Base-by-base conservation (phyloP, 306 rosid species). In the Ormosia emarginata region DNA sequence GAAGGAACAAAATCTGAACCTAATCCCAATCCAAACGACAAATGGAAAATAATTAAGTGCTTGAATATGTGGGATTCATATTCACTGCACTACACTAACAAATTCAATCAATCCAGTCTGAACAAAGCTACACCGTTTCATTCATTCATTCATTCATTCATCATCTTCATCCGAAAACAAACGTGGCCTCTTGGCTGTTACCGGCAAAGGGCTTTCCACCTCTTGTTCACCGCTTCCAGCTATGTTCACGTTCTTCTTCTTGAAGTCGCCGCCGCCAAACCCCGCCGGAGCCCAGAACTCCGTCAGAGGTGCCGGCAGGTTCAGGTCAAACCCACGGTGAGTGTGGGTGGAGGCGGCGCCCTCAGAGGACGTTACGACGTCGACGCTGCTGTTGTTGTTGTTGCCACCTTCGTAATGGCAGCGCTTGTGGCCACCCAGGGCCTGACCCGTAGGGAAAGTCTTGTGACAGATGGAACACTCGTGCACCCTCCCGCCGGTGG, bases 381-480 rank as follows among this genome's bases (percentile, higher is more conserved):
- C 71, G 62, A 13, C 67, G 46, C 57, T 64, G 59, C 83, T 63
- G 71, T 53, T 36, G 59, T 13, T 7, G 68, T 47, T 67, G 70
- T 75, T 82, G 0, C 92, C 96, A 7, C 94, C 98, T 15, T 95
- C 96, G 52, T 95, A 95, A 92, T 95, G 97, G 83, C 98, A 90
- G 7, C 99, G 93, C 84, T 95, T 95, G 91, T 95, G 99, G 3
- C 99, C 98, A 2, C 99, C 99, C 11, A 95, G 79, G 36, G 98
- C 98, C 81, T 95, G 99, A 0, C 99, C 99, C 0, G 98, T 92
- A 0, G 97, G 89, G 55, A 93, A 93, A 18, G 86, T 65, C 91
- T 93, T 95, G 84, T 93, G 92, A 73, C 99, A 95, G 77, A 95
- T 94, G 43, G 93, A 85, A 71, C 99, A 93, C 85, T 88, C 90